Evolutionary conservation across 202 grass and related monocot species (phyloP), one percentile per base, ranked within the genome.

Genomic region (Zoysia matrella): DNA sequence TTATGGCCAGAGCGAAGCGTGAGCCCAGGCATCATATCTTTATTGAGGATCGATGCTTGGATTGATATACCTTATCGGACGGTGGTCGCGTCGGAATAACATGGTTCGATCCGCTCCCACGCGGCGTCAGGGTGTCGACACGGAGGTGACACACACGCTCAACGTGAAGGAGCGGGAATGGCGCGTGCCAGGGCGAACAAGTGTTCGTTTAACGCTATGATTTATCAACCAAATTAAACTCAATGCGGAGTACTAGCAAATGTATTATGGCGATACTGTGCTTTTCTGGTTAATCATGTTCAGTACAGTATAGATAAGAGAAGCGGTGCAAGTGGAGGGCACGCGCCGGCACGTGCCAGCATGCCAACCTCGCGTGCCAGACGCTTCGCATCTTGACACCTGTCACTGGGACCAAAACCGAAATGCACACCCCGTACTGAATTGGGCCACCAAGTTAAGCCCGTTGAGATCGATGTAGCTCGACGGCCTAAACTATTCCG

Each of bases 331-430:
- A 57, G 3, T 57, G 4, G 55, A 15, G 55, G 6, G 55, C 50
- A 11, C 76, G 87, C 84, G 87, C 56, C 76, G 13, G 46, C 69
- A 9, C 62, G 84, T 68, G 76, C 60, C 76, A 8, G 30, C 8
- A 46, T 12, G 15, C 8, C 10, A 12, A 4, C 0, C 46, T 4
- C 60, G 51, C 52, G 49, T 65, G 65, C 22, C 4, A 41, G 51
- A 14, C 2, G 7, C 16, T 16, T 22, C 76, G 30, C 40, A 40
- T 8, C 71, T 8, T 3, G 41, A 58, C 72, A 74, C 72, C 0
- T 74, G 72, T 10, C 55, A 36, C 8, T 36, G 30, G 30, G 30
- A 36, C 30, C 30, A 36, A 36, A 36, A 36, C 30, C 30, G 30
- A 36, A 36, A 36, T 36, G 30, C 30, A 36, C 30, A 36, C 30